These are phyloP conservation scores for Coemansia sp. DNA, from an alignment of 192 early-diverging fungal species.

Conservation along the genomic window DNA sequence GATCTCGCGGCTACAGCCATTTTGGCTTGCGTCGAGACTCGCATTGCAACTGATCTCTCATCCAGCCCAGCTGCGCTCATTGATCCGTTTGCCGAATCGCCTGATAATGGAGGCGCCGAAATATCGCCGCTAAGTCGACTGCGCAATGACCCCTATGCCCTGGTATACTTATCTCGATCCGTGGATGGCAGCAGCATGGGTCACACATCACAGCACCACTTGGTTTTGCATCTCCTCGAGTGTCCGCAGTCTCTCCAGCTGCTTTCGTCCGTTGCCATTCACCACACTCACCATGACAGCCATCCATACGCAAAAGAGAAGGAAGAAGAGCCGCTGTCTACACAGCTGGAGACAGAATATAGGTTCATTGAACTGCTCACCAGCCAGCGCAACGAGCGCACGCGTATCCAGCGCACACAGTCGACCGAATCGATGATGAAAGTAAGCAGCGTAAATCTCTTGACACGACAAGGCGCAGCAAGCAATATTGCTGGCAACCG, in stretches of 20 bases:
- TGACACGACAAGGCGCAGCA: slow-evolving; percentile 15
- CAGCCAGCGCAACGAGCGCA: slow-evolving; percentile 18
- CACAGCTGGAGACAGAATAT: slow-evolving; percentile 15
- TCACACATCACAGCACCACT: not conserved
- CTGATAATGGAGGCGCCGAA: not conserved
- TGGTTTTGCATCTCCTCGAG: slow-evolving; percentile 44
- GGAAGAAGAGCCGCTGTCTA: not conserved
- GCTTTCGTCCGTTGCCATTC: slow-evolving; percentile 5
- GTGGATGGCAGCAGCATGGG: not conserved
- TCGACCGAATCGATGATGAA: slow-evolving; percentile 35
- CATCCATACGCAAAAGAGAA: not conserved
- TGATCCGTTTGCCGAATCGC: slow-evolving; percentile 27
- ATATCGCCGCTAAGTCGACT: slow-evolving; percentile 6
- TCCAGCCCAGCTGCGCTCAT: not conserved
- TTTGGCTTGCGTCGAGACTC: slow-evolving; percentile 13
- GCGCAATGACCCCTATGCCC: slow-evolving; percentile 17
- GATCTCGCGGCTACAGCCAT: not conserved
- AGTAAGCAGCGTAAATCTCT: not conserved
- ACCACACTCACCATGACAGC: not conserved
- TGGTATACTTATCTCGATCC: slow-evolving; percentile 26
- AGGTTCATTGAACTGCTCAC: slow-evolving; percentile 35
- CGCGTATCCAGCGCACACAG: slow-evolving; percentile 42
- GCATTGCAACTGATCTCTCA: slow-evolving; percentile 19
- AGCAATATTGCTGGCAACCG: not conserved
- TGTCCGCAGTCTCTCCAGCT: slow-evolving; percentile 12